Evolutionary conservation across 2,329 filamentous ascomycete species (phyloP).

Genomic region (Acrocalymma vagum): DNA sequence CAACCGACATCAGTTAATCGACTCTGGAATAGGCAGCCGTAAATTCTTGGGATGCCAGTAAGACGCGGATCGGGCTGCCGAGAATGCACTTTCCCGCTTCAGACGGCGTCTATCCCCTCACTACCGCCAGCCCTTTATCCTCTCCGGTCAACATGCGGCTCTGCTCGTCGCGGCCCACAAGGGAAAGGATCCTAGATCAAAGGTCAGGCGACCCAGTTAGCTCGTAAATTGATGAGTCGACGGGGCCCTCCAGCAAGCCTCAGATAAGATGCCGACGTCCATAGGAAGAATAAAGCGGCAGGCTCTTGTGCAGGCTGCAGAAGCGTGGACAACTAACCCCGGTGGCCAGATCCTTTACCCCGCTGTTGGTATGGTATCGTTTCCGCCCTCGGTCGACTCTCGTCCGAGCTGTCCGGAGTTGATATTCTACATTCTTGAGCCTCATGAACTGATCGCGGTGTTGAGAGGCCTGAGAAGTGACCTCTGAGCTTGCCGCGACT

Average conservation of each 20-base stretch:
- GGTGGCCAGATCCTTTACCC: constrained; percentile 34
- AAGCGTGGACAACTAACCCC: constrained; percentile 27
- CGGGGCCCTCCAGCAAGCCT: constrained; percentile 24
- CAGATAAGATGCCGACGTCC: constrained; percentile 40
- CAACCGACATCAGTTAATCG: constrained; percentile 28
- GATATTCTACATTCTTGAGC: background rate
- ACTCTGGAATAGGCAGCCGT: constrained; percentile 1
- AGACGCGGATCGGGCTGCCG: constrained; percentile 13
- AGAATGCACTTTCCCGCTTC: constrained; percentile 16
- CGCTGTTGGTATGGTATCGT: constrained; percentile 25
- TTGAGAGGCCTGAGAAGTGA: no score
- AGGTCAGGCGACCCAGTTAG: constrained; percentile 36
- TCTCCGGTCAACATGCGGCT: constrained; percentile 36
- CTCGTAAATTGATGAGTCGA: constrained; percentile 20
- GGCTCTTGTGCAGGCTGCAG: constrained; percentile 38
- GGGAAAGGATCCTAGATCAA: constrained; percentile 16
- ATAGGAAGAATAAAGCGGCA: constrained; percentile 27
- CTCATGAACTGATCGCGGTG: background rate
- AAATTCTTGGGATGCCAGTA: constrained; percentile 2
- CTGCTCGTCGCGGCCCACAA: constrained; percentile 27
- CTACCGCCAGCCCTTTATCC: constrained; percentile 34
- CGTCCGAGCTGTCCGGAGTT: constrained; percentile 1
- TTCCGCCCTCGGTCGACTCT: constrained; percentile 15
- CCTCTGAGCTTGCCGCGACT: no score
- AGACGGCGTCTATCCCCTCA: constrained; percentile 14